Conservation (phyloP, 805 yeast genomes). For the Priceomyces fermenticarens region DNA sequence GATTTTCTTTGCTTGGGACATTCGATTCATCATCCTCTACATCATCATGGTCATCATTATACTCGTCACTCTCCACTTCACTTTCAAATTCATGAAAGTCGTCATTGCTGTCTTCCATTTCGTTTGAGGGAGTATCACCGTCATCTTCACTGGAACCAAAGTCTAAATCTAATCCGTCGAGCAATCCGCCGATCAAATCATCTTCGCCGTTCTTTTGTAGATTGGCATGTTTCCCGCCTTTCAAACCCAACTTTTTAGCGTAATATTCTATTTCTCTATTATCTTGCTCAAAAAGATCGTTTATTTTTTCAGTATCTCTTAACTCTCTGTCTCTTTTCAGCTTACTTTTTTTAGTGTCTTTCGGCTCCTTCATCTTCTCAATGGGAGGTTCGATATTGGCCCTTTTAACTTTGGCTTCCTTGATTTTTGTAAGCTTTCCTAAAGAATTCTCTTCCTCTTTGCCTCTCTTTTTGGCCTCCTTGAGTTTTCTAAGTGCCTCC, state of each 20-base stretch:
- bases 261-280: constrained; percentile 80
- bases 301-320: constrained; percentile 9
- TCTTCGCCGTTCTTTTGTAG: constrained; percentile 56
- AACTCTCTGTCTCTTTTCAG: constrained; percentile 5
- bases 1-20: constrained; percentile 53
- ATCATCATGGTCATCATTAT: constrained; percentile 8
- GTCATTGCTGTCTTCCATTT: constrained; percentile 15
- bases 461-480: constrained; percentile 3
- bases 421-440: constrained; percentile 12
- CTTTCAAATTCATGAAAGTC: constrained; percentile 6
- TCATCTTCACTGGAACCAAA: constrained; percentile 16
- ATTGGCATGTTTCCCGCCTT: constrained; percentile 46
- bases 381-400: constrained; percentile 18
- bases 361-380: constrained; percentile 21
- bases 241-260: constrained; percentile 74
- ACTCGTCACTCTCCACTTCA: background rate
- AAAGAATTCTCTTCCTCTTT: constrained; percentile 7
- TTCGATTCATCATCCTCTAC: constrained; percentile 10
- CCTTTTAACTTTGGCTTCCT: constrained; percentile 4
- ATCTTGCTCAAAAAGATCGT: constrained; percentile 51
- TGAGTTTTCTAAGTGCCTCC: constrained; percentile 11
- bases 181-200: constrained; percentile 77
- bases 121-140: constrained; percentile 9
- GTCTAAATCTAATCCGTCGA: constrained; percentile 70
- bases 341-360: constrained; percentile 13